Evolutionary conservation across 495 filamentous ascomycete species (phyloP), one percentile per base, ranked within the genome.

Genomic region (Hypomontagnella monticulosa): DNA sequence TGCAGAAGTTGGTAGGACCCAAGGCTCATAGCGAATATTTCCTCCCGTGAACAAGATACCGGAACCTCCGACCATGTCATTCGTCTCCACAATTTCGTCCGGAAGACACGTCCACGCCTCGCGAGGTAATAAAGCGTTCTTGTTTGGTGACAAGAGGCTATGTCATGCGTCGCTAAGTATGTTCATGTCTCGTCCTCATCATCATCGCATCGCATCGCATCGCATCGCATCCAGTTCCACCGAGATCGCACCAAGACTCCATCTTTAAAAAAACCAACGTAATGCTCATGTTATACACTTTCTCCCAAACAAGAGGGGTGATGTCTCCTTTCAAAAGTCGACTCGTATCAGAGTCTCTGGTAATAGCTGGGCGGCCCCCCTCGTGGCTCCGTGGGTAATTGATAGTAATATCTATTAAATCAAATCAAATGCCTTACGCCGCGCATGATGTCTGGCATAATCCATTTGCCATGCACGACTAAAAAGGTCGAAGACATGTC

Each of bases 131-230:
- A 62, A 56, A 33, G 48, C 41, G 32, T 36, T 42, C 47, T 43
- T 8, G 16, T 42, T 49, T 15, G n/a, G 10, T 44, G 50, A 30
- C 46, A 48, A 63, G 47, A 58, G 53, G 37, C 50, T 34, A 44
- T 58, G 16, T 49, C 51, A 61, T n/a, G 30, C 30, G 52, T 52
- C 52, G 37, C 16, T 37, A 32, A 44, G 51, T 38, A 51, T 50
- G 49, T 51, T 60, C 66, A 46, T 69, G 27, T 60, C 60, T 69
- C 66, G 55, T 69, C 55, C 55, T 27, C 55, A 38, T 67, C 64
- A 33, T 69, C 66, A 41, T 65, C 54, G 42, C 60, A 16, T 69
- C 60, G 60, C 60, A 30, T 50, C 60, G n/a, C 66, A 41, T 65
- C 54, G 42, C 60, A 16, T 69, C 60, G 60, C 60, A 30, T 50